Evolutionary conservation across 768 basidiomycete species (phyloP).

Genomic region (Boletus bicolor): DNA sequence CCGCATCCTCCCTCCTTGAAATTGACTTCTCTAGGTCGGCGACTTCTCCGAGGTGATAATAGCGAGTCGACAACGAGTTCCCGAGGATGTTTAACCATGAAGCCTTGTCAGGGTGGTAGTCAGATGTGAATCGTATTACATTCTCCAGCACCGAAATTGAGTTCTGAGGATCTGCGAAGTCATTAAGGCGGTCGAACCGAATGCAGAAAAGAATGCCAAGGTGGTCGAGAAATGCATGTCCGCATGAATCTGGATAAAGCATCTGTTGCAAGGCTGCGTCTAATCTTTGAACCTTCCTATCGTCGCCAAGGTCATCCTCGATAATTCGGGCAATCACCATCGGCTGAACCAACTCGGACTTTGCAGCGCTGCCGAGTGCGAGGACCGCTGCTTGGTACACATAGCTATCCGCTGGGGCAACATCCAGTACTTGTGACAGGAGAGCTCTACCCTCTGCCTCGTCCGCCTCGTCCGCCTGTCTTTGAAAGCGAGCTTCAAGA

Average conservation of each 20-base stretch:
- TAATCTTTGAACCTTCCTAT: background rate
- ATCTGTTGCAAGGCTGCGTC: background rate
- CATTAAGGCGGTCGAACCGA: background rate
- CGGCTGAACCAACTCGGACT: background rate
- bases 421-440: background rate
- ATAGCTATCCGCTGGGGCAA: background rate
- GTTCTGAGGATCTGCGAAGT: background rate
- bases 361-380: background rate
- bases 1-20: background rate
- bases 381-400: background rate
- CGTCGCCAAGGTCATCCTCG: too few species aligned
- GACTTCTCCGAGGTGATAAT: background rate
- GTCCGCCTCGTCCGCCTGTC: background rate
- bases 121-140: background rate
- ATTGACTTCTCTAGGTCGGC: background rate
- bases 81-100: background rate
- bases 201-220: background rate
- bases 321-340: background rate
- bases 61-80: background rate
- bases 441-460: slow-evolving; percentile 1
- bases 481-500: slow-evolving; percentile 6
- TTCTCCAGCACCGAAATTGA: background rate
- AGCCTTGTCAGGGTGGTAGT: background rate
- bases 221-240: background rate
- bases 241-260: background rate